Evolutionary conservation across 1,284 basidiomycete species (phyloP).

Genomic region (Singerocomus inundabilis): DNA sequence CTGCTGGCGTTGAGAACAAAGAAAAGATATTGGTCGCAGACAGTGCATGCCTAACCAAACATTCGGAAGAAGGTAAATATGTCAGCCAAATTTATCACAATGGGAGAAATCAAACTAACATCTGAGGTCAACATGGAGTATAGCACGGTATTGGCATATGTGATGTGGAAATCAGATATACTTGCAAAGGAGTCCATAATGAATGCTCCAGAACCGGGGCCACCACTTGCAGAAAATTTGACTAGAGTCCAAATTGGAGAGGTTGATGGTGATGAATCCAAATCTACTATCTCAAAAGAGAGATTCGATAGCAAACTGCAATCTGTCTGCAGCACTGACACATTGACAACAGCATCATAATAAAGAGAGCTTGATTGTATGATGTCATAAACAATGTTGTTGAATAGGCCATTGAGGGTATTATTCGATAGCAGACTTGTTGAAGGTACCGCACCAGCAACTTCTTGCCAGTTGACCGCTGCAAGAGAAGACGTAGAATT

Average conservation of each 20-base stretch:
- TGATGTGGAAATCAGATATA: no score
- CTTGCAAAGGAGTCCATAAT: no score
- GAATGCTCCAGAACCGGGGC: not conserved
- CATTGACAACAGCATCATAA: not conserved
- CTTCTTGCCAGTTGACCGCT: not conserved
- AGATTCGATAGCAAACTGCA: not conserved
- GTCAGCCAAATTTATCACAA: not conserved
- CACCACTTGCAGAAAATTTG: not conserved
- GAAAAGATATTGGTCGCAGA: not conserved
- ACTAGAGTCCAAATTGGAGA: not conserved
- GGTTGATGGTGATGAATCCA: not conserved
- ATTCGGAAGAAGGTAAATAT: not conserved
- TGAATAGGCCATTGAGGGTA: not conserved
- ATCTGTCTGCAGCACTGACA: not conserved
- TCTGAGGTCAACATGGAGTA: not conserved
- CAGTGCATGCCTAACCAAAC: not conserved
- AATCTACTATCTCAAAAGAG: not conserved
- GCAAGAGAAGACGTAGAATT: not conserved
- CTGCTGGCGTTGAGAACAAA: not conserved
- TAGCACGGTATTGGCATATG: not conserved
- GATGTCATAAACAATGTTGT: not conserved
- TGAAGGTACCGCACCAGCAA: not conserved
- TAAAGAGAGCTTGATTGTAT: not conserved
- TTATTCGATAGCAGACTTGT: no score
- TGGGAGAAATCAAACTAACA: not conserved